phyloP scores from a whole-genome alignment of 1,284 basidiomycete species.

The Inonotus obliquus region DNA sequence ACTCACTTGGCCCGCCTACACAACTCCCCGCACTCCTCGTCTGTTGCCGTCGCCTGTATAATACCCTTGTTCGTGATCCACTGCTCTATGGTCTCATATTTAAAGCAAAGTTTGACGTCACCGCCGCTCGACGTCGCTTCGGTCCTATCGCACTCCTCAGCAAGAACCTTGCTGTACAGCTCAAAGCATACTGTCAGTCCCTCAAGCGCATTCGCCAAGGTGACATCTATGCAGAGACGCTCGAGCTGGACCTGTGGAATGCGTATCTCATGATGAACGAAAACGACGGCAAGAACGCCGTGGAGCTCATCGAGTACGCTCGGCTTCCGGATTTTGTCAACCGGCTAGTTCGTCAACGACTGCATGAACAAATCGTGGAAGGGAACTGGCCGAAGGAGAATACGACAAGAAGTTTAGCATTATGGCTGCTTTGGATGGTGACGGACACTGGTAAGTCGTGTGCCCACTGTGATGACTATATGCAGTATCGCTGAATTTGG shows the following conservation, averaged over 20 bases:
- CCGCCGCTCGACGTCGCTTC: slow-evolving; percentile 53
- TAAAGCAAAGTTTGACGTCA: slow-evolving; percentile 53
- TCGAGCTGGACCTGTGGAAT: slow-evolving; percentile 47
- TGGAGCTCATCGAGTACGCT: slow-evolving; percentile 49
- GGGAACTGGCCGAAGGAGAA: slow-evolving; percentile 57
- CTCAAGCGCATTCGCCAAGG: slow-evolving; percentile 39
- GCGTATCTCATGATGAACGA: slow-evolving; percentile 66
- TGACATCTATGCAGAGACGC: slow-evolving; percentile 30
- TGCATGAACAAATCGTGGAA: slow-evolving; percentile 38
- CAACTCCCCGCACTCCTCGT: slow-evolving; percentile 46
- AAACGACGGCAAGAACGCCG: slow-evolving; percentile 70
- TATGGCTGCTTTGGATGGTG: slow-evolving; percentile 65
- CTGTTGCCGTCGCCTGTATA: slow-evolving; percentile 41
- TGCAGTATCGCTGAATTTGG: neutral
- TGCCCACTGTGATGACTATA: slow-evolving; percentile 9
- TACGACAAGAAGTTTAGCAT: slow-evolving; percentile 42
- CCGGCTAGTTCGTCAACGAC: slow-evolving; percentile 37
- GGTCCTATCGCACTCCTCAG: slow-evolving; percentile 33
- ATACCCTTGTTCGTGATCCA: slow-evolving; percentile 36
- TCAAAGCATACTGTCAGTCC: slow-evolving; percentile 38
- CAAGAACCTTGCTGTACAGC: slow-evolving; percentile 42
- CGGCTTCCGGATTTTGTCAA: slow-evolving; percentile 45
- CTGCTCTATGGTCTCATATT: slow-evolving; percentile 60
- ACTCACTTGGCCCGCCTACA: slow-evolving; percentile 38
- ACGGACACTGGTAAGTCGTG: slow-evolving; percentile 40